phyloP scores from a whole-genome alignment of 257 asterid species.

The Scutellaria galericulata region DNA sequence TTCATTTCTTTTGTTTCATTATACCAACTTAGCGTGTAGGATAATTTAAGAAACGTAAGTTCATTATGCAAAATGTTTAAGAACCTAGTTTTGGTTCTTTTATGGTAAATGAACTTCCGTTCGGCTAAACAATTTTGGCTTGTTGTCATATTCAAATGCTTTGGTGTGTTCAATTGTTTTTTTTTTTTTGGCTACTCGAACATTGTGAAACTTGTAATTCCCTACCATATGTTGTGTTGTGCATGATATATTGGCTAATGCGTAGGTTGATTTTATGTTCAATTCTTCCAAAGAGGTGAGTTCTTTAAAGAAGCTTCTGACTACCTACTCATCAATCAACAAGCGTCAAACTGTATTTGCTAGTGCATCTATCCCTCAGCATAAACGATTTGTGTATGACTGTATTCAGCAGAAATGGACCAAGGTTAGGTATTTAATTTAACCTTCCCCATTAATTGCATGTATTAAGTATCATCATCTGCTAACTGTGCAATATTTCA shows the following conservation, averaged over 20 bases:
- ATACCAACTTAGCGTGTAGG: conserved; percentile 9
- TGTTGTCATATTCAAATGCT: conserved; percentile 11
- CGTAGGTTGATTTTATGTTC: conserved; percentile 93
- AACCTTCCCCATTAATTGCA: conserved; percentile 18
- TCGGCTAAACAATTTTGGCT: background rate
- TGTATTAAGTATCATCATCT: conserved; percentile 25
- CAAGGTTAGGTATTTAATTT: conserved; percentile 54
- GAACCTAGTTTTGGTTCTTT: conserved; percentile 14
- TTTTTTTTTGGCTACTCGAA: background rate
- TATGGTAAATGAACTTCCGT: conserved; percentile 2
- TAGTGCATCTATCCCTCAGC: conserved; percentile 96
- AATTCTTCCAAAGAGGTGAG: conserved; percentile 85
- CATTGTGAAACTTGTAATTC: background rate
- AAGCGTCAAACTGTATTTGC: conserved; percentile 87
- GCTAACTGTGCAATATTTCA: conserved; percentile 31
- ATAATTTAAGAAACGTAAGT: conserved; percentile 10
- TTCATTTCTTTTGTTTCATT: conserved; percentile 23
- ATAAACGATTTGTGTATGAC: conserved; percentile 76
- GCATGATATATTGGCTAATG: conserved; percentile 20
- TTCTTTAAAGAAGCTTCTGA: conserved; percentile 78
- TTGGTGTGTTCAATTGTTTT: conserved; percentile 14
- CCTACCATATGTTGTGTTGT: conserved; percentile 25
- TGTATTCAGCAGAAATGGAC: conserved; percentile 96
- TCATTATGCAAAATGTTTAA: conserved; percentile 10
- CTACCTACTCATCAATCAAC: conserved; percentile 72